Evolutionary conservation across 2,329 filamentous ascomycete species (phyloP), one percentile per base, ranked within the genome.

Genomic region (Colletotrichum siamense): DNA sequence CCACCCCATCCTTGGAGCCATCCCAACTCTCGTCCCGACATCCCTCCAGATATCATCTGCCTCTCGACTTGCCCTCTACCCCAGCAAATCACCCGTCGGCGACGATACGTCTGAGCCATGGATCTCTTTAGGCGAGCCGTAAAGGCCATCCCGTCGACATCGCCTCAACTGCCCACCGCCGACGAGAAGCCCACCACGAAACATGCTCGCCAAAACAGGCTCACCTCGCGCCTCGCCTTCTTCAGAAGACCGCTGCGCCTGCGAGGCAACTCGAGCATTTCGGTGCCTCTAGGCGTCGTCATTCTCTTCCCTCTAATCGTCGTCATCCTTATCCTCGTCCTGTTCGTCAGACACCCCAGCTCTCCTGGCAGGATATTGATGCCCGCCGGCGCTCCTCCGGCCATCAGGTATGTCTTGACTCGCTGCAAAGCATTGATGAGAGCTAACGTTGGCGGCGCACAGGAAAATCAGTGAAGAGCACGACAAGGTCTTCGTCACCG

Each of bases 401-500:
- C 94, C 65, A 98, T 98, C 86, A 93, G 96, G 96, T 98, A 91
- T 76, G 92, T 85, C 65, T 8, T 8, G 7, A 55, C 34, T 28
- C 49, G 26, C 18, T 24, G n/a, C 49, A 34, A 16, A 32, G 18
- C 28, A 49, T 59, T 16, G 71, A 32, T 55, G n/a, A 55, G 24
- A 13, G n/a, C 69, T 77, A 52, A 74, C 64, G 3, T 39, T 13
- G 8, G 52, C 71, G 66, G 74, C 68, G 49, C 79, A 81, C 82
- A 98, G 96, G 80, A 96, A 96, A 92, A 99, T 99, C 81, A 98
- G 94, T 87, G 97, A 99, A 87, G 95, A 98, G 82, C 92, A 99
- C 86, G 97, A 99, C 87, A 98, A 98, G 86, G 96, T 98, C 68
- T 99, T 99, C 82, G 94, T 96, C 67, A 95, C 93, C 49, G 97